Percentiles rank a stretch among this genome's conserved stretches.
Evolutionary conservation across 768 basidiomycete genomes (phyloP).

Genomic region (Kwoniella heveanensis): DNA sequence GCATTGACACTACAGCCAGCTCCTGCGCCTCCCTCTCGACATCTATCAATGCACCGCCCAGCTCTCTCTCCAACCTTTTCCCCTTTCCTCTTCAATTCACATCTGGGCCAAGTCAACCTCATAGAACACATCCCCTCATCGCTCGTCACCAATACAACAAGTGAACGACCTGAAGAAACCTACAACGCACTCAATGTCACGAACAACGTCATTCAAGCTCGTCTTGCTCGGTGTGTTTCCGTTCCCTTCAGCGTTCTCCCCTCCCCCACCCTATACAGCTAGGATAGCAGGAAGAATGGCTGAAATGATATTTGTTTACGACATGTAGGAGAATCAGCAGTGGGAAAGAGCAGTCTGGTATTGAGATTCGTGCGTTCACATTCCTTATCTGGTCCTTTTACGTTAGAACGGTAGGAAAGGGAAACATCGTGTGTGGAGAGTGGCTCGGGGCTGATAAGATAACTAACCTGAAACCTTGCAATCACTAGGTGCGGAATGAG

Average conservation of each 20-base stretch:
- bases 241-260: too few relatives aligned
- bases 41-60: background rate
- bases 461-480: background rate
- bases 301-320: too few relatives aligned
- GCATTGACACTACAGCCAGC: background rate
- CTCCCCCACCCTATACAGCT: too few relatives aligned
- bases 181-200: constrained; percentile 67
- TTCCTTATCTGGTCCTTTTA: background rate
- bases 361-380: constrained; percentile 77
- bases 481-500: constrained; percentile 57
- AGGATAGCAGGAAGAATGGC: too few relatives aligned
- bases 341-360: constrained; percentile 90
- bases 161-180: background rate
- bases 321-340: constrained; percentile 89
- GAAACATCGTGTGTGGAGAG: too few relatives aligned
- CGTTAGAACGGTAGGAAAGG: too few relatives aligned
- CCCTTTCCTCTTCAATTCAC: background rate
- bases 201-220: constrained; percentile 72
- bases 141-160: background rate
- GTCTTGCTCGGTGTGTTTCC: constrained; percentile 89
- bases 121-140: too few relatives aligned
- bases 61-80: background rate
- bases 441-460: constrained; percentile 4
- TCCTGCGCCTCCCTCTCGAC: constrained; percentile 1
- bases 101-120: too few relatives aligned